Conservation (phyloP, 164 flowering plant species). For the Piper longum region DNA sequence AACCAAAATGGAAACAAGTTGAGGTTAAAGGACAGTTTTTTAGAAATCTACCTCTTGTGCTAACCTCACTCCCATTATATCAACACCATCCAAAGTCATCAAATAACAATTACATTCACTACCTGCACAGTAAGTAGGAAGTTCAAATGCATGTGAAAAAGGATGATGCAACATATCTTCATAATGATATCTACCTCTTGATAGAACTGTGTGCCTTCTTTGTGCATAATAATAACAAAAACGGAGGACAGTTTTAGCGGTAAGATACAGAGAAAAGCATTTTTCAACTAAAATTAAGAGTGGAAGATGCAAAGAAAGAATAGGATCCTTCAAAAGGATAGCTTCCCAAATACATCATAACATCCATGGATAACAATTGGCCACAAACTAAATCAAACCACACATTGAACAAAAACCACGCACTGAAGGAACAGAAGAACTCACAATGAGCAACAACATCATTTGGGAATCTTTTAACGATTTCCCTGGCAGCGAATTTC, state of each 20-base stretch:
- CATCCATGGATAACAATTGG: background rate
- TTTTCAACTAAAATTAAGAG: too few relatives aligned
- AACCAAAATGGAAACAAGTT: conserved; percentile 2
- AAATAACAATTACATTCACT: conserved; percentile 40
- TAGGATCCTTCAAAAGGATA: too few relatives aligned
- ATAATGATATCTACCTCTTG: background rate
- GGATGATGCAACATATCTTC: background rate
- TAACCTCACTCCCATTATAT: conserved; percentile 75
- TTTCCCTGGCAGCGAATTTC: conserved; percentile 71
- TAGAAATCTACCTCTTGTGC: conserved; percentile 64
- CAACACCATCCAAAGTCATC: conserved; percentile 85
- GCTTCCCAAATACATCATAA: too few relatives aligned
- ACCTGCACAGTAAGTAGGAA: conserved; percentile 37
- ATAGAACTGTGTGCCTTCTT: background rate
- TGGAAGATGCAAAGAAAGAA: too few relatives aligned
- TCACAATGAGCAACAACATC: conserved; percentile 83
- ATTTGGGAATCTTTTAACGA: conserved; percentile 41
- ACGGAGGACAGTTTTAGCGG: background rate
- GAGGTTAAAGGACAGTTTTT: background rate
- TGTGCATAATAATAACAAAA: too few relatives aligned
- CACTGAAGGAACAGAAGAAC: conserved; percentile 12
- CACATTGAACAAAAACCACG: background rate
- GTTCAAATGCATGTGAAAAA: background rate
- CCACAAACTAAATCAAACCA: background rate
- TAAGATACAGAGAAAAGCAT: too few relatives aligned